phyloP scores from a whole-genome alignment of 2,329 filamentous ascomycete genomes.

The Aschersonia sp. region DNA sequence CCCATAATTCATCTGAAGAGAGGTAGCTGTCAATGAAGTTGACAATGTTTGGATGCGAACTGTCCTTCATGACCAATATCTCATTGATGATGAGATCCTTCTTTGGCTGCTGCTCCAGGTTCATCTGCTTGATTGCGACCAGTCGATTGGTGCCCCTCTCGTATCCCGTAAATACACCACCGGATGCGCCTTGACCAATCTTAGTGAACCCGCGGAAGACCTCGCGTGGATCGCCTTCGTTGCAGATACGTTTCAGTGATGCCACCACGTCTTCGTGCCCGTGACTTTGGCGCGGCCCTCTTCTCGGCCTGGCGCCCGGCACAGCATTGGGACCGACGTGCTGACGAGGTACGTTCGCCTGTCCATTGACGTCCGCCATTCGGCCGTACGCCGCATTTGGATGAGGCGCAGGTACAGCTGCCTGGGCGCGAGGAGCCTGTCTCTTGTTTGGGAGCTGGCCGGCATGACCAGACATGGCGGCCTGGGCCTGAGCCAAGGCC shows the following conservation, averaged over 20 bases:
- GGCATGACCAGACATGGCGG: slow-evolving; percentile 58
- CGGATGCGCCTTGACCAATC: slow-evolving; percentile 94
- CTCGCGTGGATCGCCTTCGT: slow-evolving; percentile 73
- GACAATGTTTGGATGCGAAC: slow-evolving; percentile 95
- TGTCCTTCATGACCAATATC: slow-evolving; percentile 98
- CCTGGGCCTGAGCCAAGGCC: slow-evolving; percentile 65
- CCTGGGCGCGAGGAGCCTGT: slow-evolving; percentile 23
- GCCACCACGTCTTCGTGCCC: slow-evolving; percentile 63
- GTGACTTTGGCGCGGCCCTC: slow-evolving; percentile 65
- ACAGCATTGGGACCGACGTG: slow-evolving; percentile 20
- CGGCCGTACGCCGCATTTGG: slow-evolving; percentile 14
- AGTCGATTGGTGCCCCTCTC: slow-evolving; percentile 72
- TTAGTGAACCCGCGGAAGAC: slow-evolving; percentile 82
- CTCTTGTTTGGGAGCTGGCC: slow-evolving; percentile 63
- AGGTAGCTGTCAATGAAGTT: slow-evolving; percentile 98
- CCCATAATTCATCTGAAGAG: slow-evolving; percentile 83
- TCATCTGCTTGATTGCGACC: slow-evolving; percentile 99
- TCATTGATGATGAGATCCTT: slow-evolving; percentile 99
- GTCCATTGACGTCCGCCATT: slow-evolving; percentile 15
- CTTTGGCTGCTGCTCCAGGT: slow-evolving; percentile 94
- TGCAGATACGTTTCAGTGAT: slow-evolving; percentile 79
- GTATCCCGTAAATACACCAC: slow-evolving; percentile 86
- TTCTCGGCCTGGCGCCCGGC: slow-evolving; percentile 53
- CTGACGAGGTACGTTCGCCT: slow-evolving; percentile 18
- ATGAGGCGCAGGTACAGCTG: slow-evolving; percentile 9